These are phyloP conservation scores for Colletotrichum cordylinicola DNA, from an alignment of 2,329 filamentous ascomycete species.

Conservation along the genomic window DNA sequence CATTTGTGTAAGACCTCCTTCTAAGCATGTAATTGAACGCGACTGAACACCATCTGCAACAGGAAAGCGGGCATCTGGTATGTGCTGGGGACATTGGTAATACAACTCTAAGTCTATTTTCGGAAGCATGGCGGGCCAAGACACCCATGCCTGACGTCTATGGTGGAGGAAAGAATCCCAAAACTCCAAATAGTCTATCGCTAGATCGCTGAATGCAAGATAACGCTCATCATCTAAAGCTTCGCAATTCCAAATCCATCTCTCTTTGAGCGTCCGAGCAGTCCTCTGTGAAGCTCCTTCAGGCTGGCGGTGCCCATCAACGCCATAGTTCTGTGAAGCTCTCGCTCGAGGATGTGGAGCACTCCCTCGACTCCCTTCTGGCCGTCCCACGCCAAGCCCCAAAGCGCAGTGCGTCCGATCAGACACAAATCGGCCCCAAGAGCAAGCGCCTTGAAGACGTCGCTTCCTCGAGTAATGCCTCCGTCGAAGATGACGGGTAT, in stretches of 20 bases:
- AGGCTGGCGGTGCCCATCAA: slow-evolving; percentile 10
- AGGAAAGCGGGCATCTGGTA: background rate
- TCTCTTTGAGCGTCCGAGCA: slow-evolving; percentile 6
- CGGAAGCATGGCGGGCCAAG: background rate
- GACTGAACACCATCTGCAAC: background rate
- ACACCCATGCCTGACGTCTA: background rate
- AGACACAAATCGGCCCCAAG: slow-evolving; percentile 15
- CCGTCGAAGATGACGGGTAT: slow-evolving; percentile 27
- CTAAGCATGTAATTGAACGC: background rate
- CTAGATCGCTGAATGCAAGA: background rate
- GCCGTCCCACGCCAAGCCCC: slow-evolving; percentile 20
- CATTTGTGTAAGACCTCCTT: background rate
- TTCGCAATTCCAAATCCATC: slow-evolving; percentile 15
- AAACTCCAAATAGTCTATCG: background rate
- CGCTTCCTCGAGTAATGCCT: slow-evolving; percentile 13
- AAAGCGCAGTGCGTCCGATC: slow-evolving; percentile 14
- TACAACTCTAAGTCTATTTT: background rate
- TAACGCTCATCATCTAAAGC: background rate
- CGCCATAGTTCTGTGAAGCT: slow-evolving; percentile 14
- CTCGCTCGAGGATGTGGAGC: slow-evolving; percentile 12
- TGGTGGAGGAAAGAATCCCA: background rate
- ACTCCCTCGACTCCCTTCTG: slow-evolving; percentile 21
- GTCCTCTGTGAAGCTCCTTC: slow-evolving; percentile 7
- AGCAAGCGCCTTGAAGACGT: slow-evolving; percentile 20
- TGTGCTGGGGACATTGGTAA: background rate